Base-by-base conservation (phyloP, 495 filamentous ascomycete species). In the Cercophora scortea region DNA sequence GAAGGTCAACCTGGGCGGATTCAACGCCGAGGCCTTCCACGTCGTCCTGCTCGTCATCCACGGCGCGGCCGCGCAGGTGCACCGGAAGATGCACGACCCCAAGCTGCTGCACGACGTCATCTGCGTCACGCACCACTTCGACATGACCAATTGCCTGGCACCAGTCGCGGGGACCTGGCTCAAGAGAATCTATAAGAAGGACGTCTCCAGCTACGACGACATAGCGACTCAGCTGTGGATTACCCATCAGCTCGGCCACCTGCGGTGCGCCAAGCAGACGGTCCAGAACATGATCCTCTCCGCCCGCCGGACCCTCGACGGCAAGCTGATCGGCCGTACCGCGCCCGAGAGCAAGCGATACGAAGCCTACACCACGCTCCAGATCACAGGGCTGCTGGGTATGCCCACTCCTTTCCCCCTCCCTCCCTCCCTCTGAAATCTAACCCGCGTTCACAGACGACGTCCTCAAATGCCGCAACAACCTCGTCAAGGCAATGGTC, bases 181-280 rank as follows among this genome's bases (percentile, higher is more conserved):
- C 25, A 51, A 45, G 42, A 44, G 16, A 41, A 25, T 18, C 13
- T 51, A 51, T 32, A 35, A 51, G 11, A 17, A 35, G 8, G 32
- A 51, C 13, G 25, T 39, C 6, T 19, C n/a, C 4, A 25, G 49
- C 25, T 42, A 35, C 41, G 40, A 51, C 9, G 42, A 43, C 2
- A 32, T 49, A 32, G 44, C 45, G 3, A 10, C 25, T 3, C 52
- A 54, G 25, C 17, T 54, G 13, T 54, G 46, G 45, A 54, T 54
- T 6, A 49, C 36, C 39, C 17, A 43, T 38, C 45, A 44, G 15
- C 36, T 54, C 4, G 52, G 52, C 8, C 52, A 54, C 39, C 32
- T 54, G 19, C 25, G 25, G 2, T 54, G 52, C 25, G 32, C 49
- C 13, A 54, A 54, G 52, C 52, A 54, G 46, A 54, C 52, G 12